A percentile compares a stretch with the other conserved stretches of the same genome.
These are phyloP conservation scores for Fistulinella prunicolor DNA, from an alignment of 768 basidiomycete genomes.

Conservation along the genomic window DNA sequence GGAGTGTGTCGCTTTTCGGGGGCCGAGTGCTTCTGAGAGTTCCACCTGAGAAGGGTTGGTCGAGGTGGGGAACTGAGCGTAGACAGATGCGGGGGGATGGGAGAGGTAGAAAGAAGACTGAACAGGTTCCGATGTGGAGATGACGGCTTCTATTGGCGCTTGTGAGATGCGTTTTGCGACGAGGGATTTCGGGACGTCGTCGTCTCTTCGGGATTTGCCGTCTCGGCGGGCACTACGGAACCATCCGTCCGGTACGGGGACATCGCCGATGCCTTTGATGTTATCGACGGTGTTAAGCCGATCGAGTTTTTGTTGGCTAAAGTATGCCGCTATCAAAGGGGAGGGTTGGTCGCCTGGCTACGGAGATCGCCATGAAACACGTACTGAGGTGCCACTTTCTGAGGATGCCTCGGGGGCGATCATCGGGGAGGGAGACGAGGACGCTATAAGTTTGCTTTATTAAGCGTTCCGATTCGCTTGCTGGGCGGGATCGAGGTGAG, in stretches of 20 bases:
- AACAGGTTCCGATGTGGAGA: slow-evolving; percentile 18
- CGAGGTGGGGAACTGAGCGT: slow-evolving; percentile 35
- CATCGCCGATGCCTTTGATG: slow-evolving; percentile 62
- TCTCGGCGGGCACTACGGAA: slow-evolving; percentile 75
- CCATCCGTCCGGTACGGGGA: slow-evolving; percentile 70
- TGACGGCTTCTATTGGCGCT: slow-evolving; percentile 31
- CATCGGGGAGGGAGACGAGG: slow-evolving; percentile 44
- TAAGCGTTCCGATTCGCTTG: slow-evolving; percentile 41
- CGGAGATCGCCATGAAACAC: slow-evolving; percentile 36
- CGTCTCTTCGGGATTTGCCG: slow-evolving; percentile 44
- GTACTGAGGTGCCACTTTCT: slow-evolving; percentile 55
- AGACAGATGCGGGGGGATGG: slow-evolving; percentile 22
- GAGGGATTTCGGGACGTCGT: slow-evolving; percentile 47
- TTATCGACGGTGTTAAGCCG: slow-evolving; percentile 68
- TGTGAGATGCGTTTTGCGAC: slow-evolving; percentile 37
- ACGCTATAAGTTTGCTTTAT: slow-evolving; percentile 58
- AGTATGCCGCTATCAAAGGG: slow-evolving; percentile 66
- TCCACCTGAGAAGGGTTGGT: slow-evolving; percentile 26
- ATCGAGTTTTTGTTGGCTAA: slow-evolving; percentile 74
- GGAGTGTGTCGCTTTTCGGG: slow-evolving; percentile 30
- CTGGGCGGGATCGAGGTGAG: slow-evolving; percentile 39
- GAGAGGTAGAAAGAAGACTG: slow-evolving; percentile 23
- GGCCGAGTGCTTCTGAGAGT: slow-evolving; percentile 17
- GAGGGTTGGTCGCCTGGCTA: slow-evolving; percentile 10
- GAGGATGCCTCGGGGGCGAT: slow-evolving; percentile 39